Conservation (phyloP, 148 eudicot species). For the Vaccinium vitisidaea region DNA sequence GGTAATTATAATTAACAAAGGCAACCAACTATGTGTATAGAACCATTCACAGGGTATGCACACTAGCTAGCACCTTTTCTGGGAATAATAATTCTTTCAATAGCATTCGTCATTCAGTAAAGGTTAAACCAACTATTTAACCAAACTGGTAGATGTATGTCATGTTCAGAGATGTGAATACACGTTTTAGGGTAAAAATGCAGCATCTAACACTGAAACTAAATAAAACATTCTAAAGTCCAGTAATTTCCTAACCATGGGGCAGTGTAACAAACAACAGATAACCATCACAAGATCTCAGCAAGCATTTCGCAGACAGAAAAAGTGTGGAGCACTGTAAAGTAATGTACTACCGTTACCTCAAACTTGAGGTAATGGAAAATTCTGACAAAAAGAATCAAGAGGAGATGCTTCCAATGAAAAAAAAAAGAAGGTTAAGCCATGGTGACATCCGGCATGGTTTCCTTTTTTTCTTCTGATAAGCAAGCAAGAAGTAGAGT, state of each 20-base stretch:
- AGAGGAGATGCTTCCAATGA: neutral
- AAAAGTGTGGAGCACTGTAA: neutral
- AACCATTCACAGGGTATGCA: neutral
- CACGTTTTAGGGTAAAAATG: neutral
- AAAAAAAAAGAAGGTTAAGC: neutral
- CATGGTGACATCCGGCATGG: conserved; percentile 4
- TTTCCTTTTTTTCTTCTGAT: neutral
- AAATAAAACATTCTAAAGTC: neutral
- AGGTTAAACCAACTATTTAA: too few species aligned
- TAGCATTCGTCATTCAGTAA: neutral
- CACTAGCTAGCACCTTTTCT: neutral
- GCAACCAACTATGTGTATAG: neutral
- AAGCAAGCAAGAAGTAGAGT: neutral
- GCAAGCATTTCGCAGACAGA: neutral
- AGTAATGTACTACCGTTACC: neutral
- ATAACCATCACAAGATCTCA: neutral
- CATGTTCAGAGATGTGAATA: neutral
- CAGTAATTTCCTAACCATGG: neutral
- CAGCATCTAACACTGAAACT: neutral
- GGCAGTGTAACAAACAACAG: neutral
- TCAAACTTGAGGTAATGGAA: neutral
- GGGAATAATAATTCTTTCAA: neutral
- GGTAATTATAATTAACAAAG: neutral
- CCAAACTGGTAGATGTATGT: neutral
- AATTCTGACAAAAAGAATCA: neutral